Evolutionary conservation across 169 alveolate genomes (phyloP).

Genomic region (Miamiensis avidus): DNA sequence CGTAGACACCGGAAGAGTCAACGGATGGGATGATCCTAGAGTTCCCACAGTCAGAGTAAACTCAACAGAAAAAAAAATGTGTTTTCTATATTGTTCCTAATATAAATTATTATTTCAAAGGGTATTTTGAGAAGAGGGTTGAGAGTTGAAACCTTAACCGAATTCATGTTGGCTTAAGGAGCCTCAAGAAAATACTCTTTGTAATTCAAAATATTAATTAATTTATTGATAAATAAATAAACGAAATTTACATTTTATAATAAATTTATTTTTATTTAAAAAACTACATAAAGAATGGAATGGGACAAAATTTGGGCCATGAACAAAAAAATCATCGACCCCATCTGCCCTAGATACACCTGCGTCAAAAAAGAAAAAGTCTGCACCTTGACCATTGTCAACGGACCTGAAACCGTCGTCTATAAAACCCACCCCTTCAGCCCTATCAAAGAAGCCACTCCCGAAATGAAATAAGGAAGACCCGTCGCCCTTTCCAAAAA

Average conservation of each 20-base stretch:
- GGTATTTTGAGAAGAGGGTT: constrained; percentile 99
- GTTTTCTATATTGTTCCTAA: neutral
- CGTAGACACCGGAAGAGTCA: constrained; percentile 92
- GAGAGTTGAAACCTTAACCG: constrained; percentile 95
- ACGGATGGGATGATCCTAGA: constrained; percentile 98
- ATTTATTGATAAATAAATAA: no score
- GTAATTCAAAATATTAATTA: no score
- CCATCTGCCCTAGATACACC: constrained; percentile 93
- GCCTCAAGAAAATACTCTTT: no score
- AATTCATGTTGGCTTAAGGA: constrained; percentile 97
- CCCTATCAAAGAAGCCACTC: constrained; percentile 93
- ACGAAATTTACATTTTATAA: no score
- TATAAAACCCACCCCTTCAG: constrained; percentile 80
- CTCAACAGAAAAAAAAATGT: neutral
- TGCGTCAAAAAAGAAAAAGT: constrained; percentile 85
- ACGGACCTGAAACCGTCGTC: constrained; percentile 64
- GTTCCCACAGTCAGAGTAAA: constrained; percentile 95
- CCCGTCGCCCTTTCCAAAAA: neutral
- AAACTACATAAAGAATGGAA: constrained; percentile 96
- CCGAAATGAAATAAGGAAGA: constrained; percentile 74
- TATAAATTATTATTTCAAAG: neutral
- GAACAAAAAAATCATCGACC: constrained; percentile 95
- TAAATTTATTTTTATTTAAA: no score
- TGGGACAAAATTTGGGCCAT: constrained; percentile 99
- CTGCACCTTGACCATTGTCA: constrained; percentile 61